Percentiles rank a stretch among this genome's conserved stretches.
Evolutionary conservation across 345 rosid genomes (phyloP).

Genomic region (Dovyalis caffra): DNA sequence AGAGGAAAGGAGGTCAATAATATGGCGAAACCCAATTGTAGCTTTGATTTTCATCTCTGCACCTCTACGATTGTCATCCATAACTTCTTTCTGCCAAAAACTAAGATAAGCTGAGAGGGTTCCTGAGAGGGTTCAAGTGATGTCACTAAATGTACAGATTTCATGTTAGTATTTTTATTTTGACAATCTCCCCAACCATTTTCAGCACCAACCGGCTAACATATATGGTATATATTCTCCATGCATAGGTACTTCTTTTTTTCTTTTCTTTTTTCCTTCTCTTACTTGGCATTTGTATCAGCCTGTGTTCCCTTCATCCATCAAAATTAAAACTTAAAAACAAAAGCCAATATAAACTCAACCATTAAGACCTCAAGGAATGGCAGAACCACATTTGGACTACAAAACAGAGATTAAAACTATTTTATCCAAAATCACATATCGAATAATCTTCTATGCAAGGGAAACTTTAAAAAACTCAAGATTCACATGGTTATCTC

Average conservation of each 20-base stretch:
- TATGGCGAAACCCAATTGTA: slow-evolving; percentile 83
- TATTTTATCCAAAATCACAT: not conserved
- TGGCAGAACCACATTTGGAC: too few species aligned
- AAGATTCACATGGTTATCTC: too few species aligned
- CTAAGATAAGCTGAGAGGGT: not conserved
- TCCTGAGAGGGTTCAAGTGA: not conserved
- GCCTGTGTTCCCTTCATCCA: too few species aligned
- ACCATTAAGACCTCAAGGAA: too few species aligned
- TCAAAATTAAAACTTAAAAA: too few species aligned
- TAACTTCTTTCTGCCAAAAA: slow-evolving; percentile 61
- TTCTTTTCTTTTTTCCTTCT: too few species aligned
- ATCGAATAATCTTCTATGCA: not conserved
- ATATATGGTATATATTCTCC: not conserved
- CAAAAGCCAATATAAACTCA: too few species aligned
- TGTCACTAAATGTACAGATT: not conserved
- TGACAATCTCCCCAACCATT: not conserved
- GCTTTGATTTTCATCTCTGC: slow-evolving; percentile 57
- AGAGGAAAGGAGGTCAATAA: slow-evolving; percentile 82
- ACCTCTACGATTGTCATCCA: slow-evolving; percentile 48
- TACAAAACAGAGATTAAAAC: too few species aligned
- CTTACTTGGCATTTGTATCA: too few species aligned
- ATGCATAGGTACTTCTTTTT: too few species aligned
- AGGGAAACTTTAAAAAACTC: slow-evolving; percentile 3
- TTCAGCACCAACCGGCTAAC: not conserved
- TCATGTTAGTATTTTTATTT: not conserved